Percentiles rank a stretch among this genome's conserved stretches.
phyloP scores from a whole-genome alignment of 495 filamentous ascomycete species.

The Lepraria neglecta region DNA sequence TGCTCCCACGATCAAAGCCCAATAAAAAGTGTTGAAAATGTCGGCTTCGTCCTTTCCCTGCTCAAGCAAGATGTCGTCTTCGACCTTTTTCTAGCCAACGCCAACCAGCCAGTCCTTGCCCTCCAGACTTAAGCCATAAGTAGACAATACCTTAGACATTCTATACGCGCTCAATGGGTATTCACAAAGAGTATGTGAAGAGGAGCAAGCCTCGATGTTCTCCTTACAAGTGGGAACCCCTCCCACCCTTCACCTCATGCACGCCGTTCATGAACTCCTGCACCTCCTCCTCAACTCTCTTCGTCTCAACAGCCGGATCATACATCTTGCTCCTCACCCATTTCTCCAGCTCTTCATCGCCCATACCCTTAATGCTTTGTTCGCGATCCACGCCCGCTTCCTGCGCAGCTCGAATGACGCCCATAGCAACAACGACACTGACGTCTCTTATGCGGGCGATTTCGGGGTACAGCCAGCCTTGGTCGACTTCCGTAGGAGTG shows the following conservation, averaged over 20 bases:
- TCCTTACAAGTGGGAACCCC: conserved; percentile 17
- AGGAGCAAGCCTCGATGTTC: not conserved
- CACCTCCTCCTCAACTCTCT: conserved; percentile 51
- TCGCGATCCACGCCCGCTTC: conserved; percentile 78
- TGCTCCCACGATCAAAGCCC: no score
- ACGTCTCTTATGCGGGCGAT: conserved; percentile 88
- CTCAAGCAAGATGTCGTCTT: no score
- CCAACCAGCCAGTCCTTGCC: no score
- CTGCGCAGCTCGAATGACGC: conserved; percentile 89
- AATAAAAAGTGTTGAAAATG: no score
- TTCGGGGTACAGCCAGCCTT: conserved; percentile 86
- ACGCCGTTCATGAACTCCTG: conserved; percentile 22
- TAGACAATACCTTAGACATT: no score
- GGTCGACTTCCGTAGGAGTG: conserved; percentile 69
- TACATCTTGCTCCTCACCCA: conserved; percentile 82
- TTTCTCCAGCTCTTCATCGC: conserved; percentile 65
- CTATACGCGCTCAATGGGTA: not conserved
- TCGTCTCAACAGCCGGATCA: conserved; percentile 61
- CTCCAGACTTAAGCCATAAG: no score
- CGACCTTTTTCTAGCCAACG: no score
- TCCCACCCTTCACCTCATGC: not conserved
- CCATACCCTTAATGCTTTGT: conserved; percentile 59
- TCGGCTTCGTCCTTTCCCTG: no score
- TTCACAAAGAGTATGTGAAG: not conserved
- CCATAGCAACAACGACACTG: conserved; percentile 76